Evolutionary conservation across 805 yeast genomes (phyloP).

Genomic region (Priceomyces carsonii): DNA sequence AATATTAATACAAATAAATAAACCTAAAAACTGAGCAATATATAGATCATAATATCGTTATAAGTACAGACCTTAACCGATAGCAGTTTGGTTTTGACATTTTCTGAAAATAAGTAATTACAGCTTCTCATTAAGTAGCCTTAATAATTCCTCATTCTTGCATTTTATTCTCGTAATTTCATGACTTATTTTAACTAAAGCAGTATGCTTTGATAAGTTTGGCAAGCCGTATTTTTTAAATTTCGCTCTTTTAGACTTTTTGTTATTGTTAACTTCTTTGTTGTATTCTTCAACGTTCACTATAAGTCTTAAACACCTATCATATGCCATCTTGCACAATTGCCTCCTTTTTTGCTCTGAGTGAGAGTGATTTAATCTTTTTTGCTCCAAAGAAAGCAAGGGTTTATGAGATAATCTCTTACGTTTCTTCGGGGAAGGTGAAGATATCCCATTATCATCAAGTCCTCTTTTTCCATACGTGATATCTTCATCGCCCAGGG

Average conservation of each 20-base stretch:
- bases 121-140: constrained; percentile 22
- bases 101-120: no score
- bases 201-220: constrained; percentile 44
- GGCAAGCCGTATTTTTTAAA: constrained; percentile 46
- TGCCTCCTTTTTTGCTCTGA: constrained; percentile 46
- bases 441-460: constrained; percentile 8
- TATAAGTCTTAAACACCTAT: constrained; percentile 40
- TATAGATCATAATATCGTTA: no score
- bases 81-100: no score
- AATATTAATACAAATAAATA: no score
- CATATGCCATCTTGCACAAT: constrained; percentile 46
- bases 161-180: constrained; percentile 36
- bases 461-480: constrained; percentile 1
- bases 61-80: no score
- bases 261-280: constrained; percentile 26
- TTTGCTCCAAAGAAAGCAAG: constrained; percentile 39
- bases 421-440: constrained; percentile 18
- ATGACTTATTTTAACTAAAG: constrained; percentile 38
- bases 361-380: constrained; percentile 41
- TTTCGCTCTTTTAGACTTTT: constrained; percentile 38
- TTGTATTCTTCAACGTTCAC: constrained; percentile 41
- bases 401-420: constrained; percentile 35
- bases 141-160: constrained; percentile 33
- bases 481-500: constrained; percentile 6
- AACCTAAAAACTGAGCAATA: no score